Evolutionary conservation across 768 basidiomycete species (phyloP), one percentile per base, ranked within the genome.

Genomic region (Rhodotorula toruloides): DNA sequence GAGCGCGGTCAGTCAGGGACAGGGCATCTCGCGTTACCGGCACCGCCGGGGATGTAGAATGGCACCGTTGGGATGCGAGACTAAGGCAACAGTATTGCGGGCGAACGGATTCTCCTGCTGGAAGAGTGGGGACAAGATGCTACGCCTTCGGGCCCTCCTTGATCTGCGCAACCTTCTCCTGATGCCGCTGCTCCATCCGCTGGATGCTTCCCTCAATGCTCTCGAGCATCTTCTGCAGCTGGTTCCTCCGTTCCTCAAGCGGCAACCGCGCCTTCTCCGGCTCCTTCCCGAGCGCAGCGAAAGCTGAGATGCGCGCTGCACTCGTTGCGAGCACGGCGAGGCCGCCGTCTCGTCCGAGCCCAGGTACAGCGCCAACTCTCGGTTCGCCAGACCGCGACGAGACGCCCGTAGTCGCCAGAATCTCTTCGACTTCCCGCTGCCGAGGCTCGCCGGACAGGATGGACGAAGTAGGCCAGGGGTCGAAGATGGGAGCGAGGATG

Each of bases 21-120:
- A 3, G 65, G 65, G 1, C 66, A 67, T n/a, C 56, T 67, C 12
- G 44, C 66, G 1, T 40, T 67, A 8, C 66, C 66, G 5, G 44
- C 66, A 9, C 66, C 65, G 3, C 34, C 56, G 8, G 1, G 22
- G 7, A n/a, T n/a, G n/a, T n/a, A n/a, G n/a, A n/a, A n/a, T n/a
- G n/a, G n/a, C n/a, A n/a, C n/a, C n/a, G n/a, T n/a, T n/a, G n/a
- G n/a, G n/a, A n/a, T n/a, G n/a, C n/a, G n/a, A n/a, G n/a, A 4
- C 4, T 0, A 12, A 9, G 9, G 32, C 8, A 32, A 49, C n/a
- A 54, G 36, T 12, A 54, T 21, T n/a, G 27, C 46, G n/a, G 44
- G 12, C 44, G 12, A 12, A 9, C 44, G 44, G 21, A 46, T 42
- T 42, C 40, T 12, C 40, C 11, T 42, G 40, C 11, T 42, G 40